Percentiles rank a stretch among this genome's conserved stretches.
These are phyloP conservation scores for Rhizoclosmatium globosum DNA, from an alignment of 192 early-diverging fungal genomes.

Conservation along the genomic window DNA sequence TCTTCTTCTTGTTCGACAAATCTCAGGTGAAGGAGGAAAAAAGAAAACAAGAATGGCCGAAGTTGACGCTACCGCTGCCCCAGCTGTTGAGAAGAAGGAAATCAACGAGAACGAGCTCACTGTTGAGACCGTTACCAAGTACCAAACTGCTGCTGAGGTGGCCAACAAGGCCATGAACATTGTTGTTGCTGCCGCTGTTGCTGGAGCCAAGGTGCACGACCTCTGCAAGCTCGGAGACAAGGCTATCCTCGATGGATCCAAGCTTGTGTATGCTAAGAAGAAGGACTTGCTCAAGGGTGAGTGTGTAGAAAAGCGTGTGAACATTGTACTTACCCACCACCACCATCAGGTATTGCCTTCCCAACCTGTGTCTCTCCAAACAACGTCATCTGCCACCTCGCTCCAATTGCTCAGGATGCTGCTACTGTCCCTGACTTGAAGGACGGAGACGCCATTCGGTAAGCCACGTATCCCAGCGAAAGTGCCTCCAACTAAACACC, in stretches of 20 bases:
- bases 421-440: constrained; percentile 72
- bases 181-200: constrained; percentile 73
- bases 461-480: not conserved
- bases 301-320: not conserved
- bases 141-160: constrained; percentile 60
- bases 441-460: constrained; percentile 85
- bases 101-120: constrained; percentile 54
- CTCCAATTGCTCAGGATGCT: constrained; percentile 80
- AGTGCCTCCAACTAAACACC: not conserved
- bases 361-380: constrained; percentile 91
- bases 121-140: constrained; percentile 58
- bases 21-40: no score
- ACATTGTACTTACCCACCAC: no score
- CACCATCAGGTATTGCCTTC: constrained; percentile 79
- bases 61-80: not conserved
- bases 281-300: constrained; percentile 74
- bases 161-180: constrained; percentile 68
- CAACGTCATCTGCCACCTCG: constrained; percentile 87
- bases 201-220: constrained; percentile 85
- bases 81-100: constrained; percentile 16
- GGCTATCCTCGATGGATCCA: constrained; percentile 77
- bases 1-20: no score
- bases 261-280: constrained; percentile 82
- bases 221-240: constrained; percentile 90
- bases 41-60: no score